Evolutionary conservation across 306 rosid species (phyloP).

Genomic region (Ziziphus jujuba): DNA sequence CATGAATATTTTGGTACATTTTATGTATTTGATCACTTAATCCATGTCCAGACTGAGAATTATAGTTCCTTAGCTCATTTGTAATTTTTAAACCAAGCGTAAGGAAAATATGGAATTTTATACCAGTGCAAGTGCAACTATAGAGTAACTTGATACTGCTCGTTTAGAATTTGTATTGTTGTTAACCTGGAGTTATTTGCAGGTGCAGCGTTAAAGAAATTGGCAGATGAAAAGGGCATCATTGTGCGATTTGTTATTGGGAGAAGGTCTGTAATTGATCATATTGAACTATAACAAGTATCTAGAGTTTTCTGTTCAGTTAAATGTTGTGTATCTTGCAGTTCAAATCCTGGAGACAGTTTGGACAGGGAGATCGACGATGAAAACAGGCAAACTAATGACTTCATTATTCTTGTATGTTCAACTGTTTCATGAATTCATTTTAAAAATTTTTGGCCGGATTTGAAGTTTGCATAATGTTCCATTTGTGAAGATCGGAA

Average conservation of each 20-base stretch:
- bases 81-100: not conserved
- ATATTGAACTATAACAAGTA: slow-evolving; percentile 24
- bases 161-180: slow-evolving; percentile 2
- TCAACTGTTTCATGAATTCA: slow-evolving; percentile 16
- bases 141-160: slow-evolving; percentile 18
- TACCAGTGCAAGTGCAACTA: not conserved
- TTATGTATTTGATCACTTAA: not conserved
- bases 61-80: not conserved
- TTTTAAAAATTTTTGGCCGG: slow-evolving; percentile 14
- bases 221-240: slow-evolving; percentile 50
- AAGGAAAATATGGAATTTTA: not conserved
- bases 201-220: slow-evolving; percentile 45
- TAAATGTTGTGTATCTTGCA: slow-evolving; percentile 40
- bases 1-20: not conserved
- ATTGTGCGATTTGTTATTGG: slow-evolving; percentile 62
- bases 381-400: slow-evolving; percentile 54
- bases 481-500: slow-evolving; percentile 12
- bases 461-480: slow-evolving; percentile 9
- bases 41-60: slow-evolving; percentile 2
- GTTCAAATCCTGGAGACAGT: slow-evolving; percentile 65
- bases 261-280: slow-evolving; percentile 47
- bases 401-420: slow-evolving; percentile 68
- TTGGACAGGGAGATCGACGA: slow-evolving; percentile 54
- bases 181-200: slow-evolving; percentile 19
- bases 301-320: slow-evolving; percentile 23